Conservation (phyloP, 2,329 filamentous ascomycete genomes). For the Trichophyton mentagrophytes region DNA sequence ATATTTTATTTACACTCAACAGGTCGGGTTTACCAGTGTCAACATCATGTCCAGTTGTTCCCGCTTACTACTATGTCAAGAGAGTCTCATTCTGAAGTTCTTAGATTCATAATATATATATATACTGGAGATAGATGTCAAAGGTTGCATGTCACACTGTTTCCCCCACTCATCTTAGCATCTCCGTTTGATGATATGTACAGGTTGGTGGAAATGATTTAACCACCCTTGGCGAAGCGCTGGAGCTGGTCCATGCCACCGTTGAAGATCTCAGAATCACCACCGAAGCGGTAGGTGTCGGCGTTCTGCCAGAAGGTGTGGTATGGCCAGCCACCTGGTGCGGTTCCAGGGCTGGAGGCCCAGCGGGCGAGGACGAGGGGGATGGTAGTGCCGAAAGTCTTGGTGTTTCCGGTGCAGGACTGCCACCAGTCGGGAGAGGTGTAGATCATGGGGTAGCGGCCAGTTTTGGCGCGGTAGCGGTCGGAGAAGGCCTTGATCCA, state of each 20-base stretch:
- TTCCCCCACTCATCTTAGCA: neutral
- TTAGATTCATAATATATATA: neutral
- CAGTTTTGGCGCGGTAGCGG: conserved; percentile 36
- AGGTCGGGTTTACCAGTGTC: too few relatives aligned
- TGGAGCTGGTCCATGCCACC: conserved; percentile 28
- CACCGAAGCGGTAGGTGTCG: conserved; percentile 39
- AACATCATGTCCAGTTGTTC: too few relatives aligned
- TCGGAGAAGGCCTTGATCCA: conserved; percentile 45
- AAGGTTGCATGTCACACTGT: neutral
- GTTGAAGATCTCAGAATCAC: conserved; percentile 43
- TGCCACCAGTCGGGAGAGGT: conserved; percentile 44
- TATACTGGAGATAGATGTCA: neutral
- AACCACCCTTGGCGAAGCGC: conserved; percentile 21
- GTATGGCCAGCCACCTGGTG: conserved; percentile 41
- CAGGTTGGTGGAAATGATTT: neutral
- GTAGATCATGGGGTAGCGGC: conserved; percentile 42
- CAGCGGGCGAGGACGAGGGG: conserved; percentile 40
- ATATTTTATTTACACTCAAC: too few relatives aligned
- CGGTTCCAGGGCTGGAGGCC: conserved; percentile 28
- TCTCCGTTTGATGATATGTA: neutral
- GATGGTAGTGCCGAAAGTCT: conserved; percentile 34
- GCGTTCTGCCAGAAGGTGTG: conserved; percentile 46
- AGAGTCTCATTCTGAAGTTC: neutral
- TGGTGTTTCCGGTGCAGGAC: conserved; percentile 40
- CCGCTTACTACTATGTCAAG: neutral